Evolutionary conservation across 805 yeast species (phyloP).

Genomic region (Scheffersomyces lignosus): DNA sequence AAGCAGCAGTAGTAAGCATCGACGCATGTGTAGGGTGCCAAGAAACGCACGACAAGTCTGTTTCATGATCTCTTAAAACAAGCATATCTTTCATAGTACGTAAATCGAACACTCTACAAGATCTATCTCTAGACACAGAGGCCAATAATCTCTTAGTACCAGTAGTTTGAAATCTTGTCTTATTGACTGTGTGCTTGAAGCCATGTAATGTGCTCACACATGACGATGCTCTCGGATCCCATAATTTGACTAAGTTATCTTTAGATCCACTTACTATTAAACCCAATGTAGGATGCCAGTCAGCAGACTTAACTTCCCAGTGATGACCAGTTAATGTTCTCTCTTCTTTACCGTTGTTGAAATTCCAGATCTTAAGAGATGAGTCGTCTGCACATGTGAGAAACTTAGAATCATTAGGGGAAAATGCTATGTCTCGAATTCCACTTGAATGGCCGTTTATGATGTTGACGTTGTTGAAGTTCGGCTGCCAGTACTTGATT

Average conservation of each 20-base stretch:
- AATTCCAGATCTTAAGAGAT: constrained; percentile 89
- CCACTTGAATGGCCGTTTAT: constrained; percentile 74
- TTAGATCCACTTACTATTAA: constrained; percentile 90
- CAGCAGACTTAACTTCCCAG: constrained; percentile 97
- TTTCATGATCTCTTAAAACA: constrained; percentile 74
- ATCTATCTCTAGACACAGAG: constrained; percentile 84
- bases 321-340: constrained; percentile 84
- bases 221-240: constrained; percentile 89
- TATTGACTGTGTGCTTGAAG: constrained; percentile 91
- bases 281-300: constrained; percentile 93
- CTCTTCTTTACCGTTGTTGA: constrained; percentile 84
- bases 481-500: constrained; percentile 96
- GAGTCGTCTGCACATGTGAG: constrained; percentile 95
- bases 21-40: constrained; percentile 93
- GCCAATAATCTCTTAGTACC: constrained; percentile 76
- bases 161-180: constrained; percentile 79
- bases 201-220: constrained; percentile 84
- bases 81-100: constrained; percentile 78
- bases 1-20: constrained; percentile 79
- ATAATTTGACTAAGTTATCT: constrained; percentile 86
- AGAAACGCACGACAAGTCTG: constrained; percentile 79
- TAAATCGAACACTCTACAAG: constrained; percentile 84
- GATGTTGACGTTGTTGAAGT: constrained; percentile 92
- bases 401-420: constrained; percentile 88
- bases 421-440: constrained; percentile 81